phyloP scores from a whole-genome alignment of 1,284 basidiomycete genomes.

The Schizophyllum commune region DNA sequence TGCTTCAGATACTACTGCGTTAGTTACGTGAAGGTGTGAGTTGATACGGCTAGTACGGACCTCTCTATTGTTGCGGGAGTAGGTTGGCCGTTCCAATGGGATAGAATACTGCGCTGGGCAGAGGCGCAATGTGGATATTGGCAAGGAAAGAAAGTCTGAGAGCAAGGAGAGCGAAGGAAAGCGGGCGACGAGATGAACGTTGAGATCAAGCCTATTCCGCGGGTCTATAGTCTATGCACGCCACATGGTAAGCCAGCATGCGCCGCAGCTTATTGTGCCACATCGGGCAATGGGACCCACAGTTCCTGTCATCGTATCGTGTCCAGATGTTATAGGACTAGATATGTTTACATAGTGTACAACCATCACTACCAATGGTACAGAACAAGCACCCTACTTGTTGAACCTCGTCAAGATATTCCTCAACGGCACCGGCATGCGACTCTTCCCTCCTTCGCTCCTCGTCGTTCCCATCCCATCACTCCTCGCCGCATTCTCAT shows the following conservation, averaged over 20 bases:
- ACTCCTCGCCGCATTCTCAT: conserved; percentile 23
- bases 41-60: not conserved
- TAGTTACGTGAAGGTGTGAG: not conserved
- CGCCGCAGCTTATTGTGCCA: not conserved
- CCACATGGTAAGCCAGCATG: not conserved
- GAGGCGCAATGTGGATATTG: not conserved
- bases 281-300: not conserved
- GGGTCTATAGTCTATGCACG: not conserved
- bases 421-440: conserved; percentile 31
- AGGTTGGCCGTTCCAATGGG: not conserved
- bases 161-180: not conserved
- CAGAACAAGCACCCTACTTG: conserved; percentile 14
- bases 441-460: conserved; percentile 19
- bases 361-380: no score
- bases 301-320: not conserved
- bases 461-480: conserved; percentile 6
- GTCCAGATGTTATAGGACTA: not conserved
- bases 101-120: not conserved
- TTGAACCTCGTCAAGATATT: conserved; percentile 33
- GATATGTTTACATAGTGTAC: no score
- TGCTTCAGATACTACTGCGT: not conserved
- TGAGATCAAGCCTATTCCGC: not conserved
- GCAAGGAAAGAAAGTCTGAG: conserved; percentile 9
- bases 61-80: not conserved
- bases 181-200: not conserved